Evolutionary conservation across 2,329 filamentous ascomycete species (phyloP).

Genomic region (Phaeoacremonium minimum): DNA sequence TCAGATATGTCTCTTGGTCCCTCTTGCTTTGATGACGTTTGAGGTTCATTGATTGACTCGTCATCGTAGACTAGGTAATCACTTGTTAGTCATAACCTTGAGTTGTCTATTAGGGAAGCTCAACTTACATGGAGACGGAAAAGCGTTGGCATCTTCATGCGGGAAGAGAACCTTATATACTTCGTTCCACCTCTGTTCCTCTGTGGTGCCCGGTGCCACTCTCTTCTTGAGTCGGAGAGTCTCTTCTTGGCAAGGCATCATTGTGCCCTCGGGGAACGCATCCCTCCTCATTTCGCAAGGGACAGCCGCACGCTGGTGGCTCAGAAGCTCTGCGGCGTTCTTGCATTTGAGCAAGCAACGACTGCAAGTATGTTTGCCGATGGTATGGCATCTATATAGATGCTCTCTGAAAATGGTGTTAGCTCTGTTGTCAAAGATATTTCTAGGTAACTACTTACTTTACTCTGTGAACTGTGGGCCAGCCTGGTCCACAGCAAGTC

Average conservation of each 20-base stretch:
- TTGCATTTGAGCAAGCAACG: slow-evolving; percentile 9
- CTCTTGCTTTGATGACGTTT: no score
- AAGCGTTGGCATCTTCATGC: background rate
- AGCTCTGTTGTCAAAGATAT: no score
- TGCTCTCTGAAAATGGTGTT: slow-evolving; percentile 9
- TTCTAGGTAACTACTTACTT: no score
- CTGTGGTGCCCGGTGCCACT: slow-evolving; percentile 9
- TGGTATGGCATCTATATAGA: slow-evolving; percentile 11
- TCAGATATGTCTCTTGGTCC: no score
- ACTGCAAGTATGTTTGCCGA: slow-evolving; percentile 12
- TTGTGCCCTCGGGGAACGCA: slow-evolving; percentile 10
- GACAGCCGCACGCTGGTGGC: slow-evolving; percentile 8
- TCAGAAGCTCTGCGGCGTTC: slow-evolving; percentile 9
- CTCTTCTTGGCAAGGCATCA: slow-evolving; percentile 10
- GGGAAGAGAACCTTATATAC: slow-evolving; percentile 10
- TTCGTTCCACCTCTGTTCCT: slow-evolving; percentile 11
- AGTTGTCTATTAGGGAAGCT: no score
- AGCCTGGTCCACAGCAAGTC: slow-evolving; percentile 12
- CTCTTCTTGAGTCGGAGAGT: slow-evolving; percentile 9
- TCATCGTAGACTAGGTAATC: no score
- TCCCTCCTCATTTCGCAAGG: slow-evolving; percentile 9
- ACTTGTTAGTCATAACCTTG: no score
- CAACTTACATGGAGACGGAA: slow-evolving; percentile 11
- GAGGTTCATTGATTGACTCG: no score
- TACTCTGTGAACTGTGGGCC: slow-evolving; percentile 11